Evolutionary conservation across 2,329 filamentous ascomycete genomes (phyloP).

Genomic region (Ophiostoma sp.): DNA sequence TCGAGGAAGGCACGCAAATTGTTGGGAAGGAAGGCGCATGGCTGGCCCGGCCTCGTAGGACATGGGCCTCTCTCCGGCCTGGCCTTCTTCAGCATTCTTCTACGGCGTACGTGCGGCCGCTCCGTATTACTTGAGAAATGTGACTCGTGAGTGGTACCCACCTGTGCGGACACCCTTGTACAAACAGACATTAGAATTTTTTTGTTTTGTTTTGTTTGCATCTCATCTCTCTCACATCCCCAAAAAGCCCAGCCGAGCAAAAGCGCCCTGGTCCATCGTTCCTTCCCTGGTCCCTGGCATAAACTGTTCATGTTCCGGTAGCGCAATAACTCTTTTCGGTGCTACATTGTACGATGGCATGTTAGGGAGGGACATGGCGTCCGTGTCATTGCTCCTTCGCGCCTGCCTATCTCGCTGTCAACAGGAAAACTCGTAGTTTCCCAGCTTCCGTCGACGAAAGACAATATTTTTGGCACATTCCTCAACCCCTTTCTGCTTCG

Average conservation of each 20-base stretch:
- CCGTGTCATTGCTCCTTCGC: constrained; percentile 21
- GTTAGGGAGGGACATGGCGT: constrained; percentile 24
- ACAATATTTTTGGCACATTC: not conserved
- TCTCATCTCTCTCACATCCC: constrained; percentile 8
- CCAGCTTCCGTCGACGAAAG: constrained; percentile 1
- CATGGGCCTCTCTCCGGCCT: constrained; percentile 10
- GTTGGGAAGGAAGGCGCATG: not conserved
- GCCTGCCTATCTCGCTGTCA: constrained; percentile 25
- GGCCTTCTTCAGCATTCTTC: not conserved
- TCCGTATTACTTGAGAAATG: constrained; percentile 16
- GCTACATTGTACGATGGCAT: constrained; percentile 18
- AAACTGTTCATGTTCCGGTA: not conserved
- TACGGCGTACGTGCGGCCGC: constrained; percentile 9
- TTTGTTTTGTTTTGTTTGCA: constrained; percentile 11
- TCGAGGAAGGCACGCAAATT: not conserved
- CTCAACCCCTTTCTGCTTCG: not conserved
- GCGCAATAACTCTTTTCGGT: constrained; percentile 17
- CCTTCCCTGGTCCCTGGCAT: constrained; percentile 16
- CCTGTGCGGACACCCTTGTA: constrained; percentile 10
- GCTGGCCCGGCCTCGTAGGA: not conserved
- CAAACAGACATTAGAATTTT: not conserved
- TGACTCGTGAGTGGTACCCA: constrained; percentile 3
- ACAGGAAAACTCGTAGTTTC: constrained; percentile 19
- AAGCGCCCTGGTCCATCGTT: constrained; percentile 10
- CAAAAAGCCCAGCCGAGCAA: not conserved